Base-by-base conservation (phyloP, 192 early-diverging fungal species). In the Coemansia sp. region DNA sequence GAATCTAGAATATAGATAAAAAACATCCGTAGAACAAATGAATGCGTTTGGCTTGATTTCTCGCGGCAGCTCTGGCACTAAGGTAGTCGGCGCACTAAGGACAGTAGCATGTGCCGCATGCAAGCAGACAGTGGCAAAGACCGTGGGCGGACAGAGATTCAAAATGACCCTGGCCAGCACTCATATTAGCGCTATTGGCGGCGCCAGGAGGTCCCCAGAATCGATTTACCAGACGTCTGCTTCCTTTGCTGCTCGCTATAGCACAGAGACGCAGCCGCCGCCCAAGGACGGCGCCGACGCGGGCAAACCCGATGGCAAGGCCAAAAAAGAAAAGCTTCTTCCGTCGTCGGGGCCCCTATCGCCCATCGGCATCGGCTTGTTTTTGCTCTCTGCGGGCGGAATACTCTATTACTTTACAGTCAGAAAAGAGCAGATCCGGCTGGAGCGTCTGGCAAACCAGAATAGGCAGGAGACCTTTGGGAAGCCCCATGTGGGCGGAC, bases 401-500 rank as follows among this genome's bases (percentile, higher is more conserved):
- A 70, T 89, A 10, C 39, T 85, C 23, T 79, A 81, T 64, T 87
- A 88, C 67, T 91, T 90, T 67, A 83, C 83, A 10, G 54, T 75
- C 28, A 83, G 84, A 52, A 90, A 90, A 75, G 77, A 85, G 55
- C 72, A 78, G 35, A 68, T 88, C 18, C 61, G 64, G 7, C 32
- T 68, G 57, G 82, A 81, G 56, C 56, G 61, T 5, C 28, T 36
- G 36, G 61, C 65, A 55, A 58, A 60, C 23, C 48, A 57, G 61
- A 23, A 8, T 20, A 61, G 39, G 54, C 35, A 62, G 11, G 68
- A 70, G 50, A 87, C 73, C 87, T 92, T 79, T 24, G 97, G 97
- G 27, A 95, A 90, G 65, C 92, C 97, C 9, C 83, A 88, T 27
- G 85, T 99, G 34, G 97, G 97, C 1, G 95, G 94, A 0, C 87